phyloP scores from a whole-genome alignment of 176 grass and related monocot genomes.

The Alloteropsis semialata region DNA sequence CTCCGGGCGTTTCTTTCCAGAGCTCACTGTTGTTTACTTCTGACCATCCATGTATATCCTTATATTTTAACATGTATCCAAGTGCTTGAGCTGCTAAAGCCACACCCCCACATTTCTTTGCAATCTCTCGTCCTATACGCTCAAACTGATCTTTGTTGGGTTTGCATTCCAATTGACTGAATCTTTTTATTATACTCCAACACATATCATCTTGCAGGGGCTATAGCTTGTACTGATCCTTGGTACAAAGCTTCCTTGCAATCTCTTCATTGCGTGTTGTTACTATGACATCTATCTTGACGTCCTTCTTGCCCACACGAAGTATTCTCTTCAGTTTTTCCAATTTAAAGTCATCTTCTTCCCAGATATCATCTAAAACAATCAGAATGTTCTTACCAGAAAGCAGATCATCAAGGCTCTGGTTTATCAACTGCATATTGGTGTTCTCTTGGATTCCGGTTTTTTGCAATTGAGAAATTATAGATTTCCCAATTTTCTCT shows the following conservation, averaged over 20 bases:
- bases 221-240: background rate
- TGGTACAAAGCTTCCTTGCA: background rate
- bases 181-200: constrained; percentile 14
- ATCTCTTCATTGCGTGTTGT: constrained; percentile 7
- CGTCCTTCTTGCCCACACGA: too few relatives aligned
- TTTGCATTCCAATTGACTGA: background rate
- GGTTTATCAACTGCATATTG: background rate
- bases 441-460: background rate
- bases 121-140: background rate
- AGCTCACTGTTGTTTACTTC: background rate
- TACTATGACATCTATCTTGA: background rate
- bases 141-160: background rate
- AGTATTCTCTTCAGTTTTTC: background rate
- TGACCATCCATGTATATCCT: background rate
- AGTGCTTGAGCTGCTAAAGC: constrained; percentile 33
- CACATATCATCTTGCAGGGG: constrained; percentile 2
- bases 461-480: background rate
- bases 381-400: background rate
- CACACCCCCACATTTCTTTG: constrained; percentile 25
- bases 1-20: background rate
- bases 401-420: background rate
- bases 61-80: background rate
- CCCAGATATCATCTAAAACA: constrained; percentile 40
- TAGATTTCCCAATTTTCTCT: background rate
- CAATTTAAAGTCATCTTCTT: background rate